These are phyloP conservation scores for Prinsepia uniflora DNA, from an alignment of 306 rosid genomes.

Conservation along the genomic window DNA sequence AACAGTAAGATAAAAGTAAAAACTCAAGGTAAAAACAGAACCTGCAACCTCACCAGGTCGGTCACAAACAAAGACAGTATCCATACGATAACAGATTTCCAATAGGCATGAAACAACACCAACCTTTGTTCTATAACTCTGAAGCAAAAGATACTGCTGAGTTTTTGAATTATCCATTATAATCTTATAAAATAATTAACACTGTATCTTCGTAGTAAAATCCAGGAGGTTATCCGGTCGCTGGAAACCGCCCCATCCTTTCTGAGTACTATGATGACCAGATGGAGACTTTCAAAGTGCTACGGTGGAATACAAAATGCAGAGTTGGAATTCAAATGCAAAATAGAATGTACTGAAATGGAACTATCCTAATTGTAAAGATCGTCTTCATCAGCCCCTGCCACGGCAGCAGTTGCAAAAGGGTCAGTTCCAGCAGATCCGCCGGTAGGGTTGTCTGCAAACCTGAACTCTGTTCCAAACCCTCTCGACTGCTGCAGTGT, in stretches of 20 bases:
- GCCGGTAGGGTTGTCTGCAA: constrained; percentile 46
- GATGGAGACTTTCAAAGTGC: background rate
- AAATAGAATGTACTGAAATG: constrained; percentile 12
- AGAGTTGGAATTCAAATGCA: constrained; percentile 1
- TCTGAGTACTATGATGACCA: background rate
- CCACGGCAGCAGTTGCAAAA: constrained; percentile 66
- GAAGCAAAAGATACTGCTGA: background rate
- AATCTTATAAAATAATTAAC: constrained; percentile 3
- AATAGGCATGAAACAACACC: background rate
- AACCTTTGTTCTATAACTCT: background rate
- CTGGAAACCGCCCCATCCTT: background rate
- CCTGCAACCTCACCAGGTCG: background rate
- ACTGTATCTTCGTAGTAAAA: constrained; percentile 8
- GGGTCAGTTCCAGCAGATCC: constrained; percentile 56
- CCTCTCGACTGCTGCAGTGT: constrained; percentile 99
- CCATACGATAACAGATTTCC: too few species aligned
- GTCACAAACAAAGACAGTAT: background rate
- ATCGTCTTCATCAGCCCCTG: constrained; percentile 78
- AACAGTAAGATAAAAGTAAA: background rate
- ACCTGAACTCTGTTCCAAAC: constrained; percentile 83
- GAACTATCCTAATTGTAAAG: constrained; percentile 61
- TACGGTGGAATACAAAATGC: constrained; percentile 7
- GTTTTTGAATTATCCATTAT: constrained; percentile 11
- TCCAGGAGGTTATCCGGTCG: constrained; percentile 3
- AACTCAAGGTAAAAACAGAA: background rate